Base-by-base conservation (phyloP, 2,329 filamentous ascomycete genomes). In the Ceratocystis alfenasii region DNA sequence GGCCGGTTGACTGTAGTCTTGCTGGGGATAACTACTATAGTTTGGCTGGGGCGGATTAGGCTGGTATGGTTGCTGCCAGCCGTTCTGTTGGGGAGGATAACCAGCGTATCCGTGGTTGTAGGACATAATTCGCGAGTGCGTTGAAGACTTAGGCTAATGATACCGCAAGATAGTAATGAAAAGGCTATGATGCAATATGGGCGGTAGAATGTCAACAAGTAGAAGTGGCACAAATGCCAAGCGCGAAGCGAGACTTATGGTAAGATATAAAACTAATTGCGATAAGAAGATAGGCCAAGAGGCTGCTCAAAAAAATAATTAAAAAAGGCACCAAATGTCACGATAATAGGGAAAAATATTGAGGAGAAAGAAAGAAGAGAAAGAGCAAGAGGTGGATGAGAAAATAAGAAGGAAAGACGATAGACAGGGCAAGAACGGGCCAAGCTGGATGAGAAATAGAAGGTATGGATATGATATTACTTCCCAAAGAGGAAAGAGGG, bases 41-140 rank as follows among this genome's bases (percentile, higher is more conserved):
- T 66, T 61, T 30, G 71, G 72, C 28, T 69, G 69, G 17, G 68
- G 69, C 30, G 64, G 70, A 61, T 68, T 71, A 30, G 71, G 71
- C 2, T 73, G 70, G 44, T 74, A 70, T 15, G 72, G 71, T 57
- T 70, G 71, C 61, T 74, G 72, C 64, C 72, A 69, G 7, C 70
- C 68, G 25, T 66, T 67, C 55, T 70, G 69, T 15, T 69, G 69
- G 45, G 70, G 69, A 28, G 67, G 65, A 62, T 69, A 68, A 1
- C 17, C 67, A 22, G 5, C 66, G 33, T 72, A 55, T 36, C 63
- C 66, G 33, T 65, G 60, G 60, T 68, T 59, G 46, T 65, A 66
- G 44, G 66, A 65, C 66, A 67, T 67, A 7, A 17, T 46, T 20
- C 22, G 33, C 20, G 22, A 3, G 10, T 46, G 6, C 2, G 12